These are phyloP conservation scores for Emericellopsis atlantica DNA, from an alignment of 2,329 filamentous ascomycete genomes.

Conservation along the genomic window DNA sequence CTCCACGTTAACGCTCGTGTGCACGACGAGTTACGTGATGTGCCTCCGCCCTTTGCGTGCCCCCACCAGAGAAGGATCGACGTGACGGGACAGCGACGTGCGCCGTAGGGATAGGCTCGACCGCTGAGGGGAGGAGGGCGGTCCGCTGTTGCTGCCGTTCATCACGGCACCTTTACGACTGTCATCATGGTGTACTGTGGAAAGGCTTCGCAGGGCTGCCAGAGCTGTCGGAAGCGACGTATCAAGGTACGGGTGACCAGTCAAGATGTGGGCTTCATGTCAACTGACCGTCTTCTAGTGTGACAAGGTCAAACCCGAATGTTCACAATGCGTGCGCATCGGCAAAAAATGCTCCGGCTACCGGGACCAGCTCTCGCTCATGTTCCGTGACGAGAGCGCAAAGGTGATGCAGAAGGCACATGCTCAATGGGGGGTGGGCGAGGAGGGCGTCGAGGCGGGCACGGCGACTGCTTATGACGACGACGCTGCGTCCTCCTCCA, in stretches of 20 bases:
- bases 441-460: slow-evolving; percentile 4
- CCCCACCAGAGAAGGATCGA: no score
- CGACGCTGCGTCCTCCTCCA: slow-evolving; percentile 12
- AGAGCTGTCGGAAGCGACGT: slow-evolving; percentile 38
- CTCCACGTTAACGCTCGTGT: no score
- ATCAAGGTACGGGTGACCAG: slow-evolving; percentile 30
- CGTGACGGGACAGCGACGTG: no score
- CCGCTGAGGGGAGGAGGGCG: no score
- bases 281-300: slow-evolving; percentile 26
- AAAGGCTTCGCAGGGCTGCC: slow-evolving; percentile 42
- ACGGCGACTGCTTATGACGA: background rate
- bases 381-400: slow-evolving; percentile 55
- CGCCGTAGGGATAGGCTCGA: no score
- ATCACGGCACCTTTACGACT: background rate
- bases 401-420: slow-evolving; percentile 48
- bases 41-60: no score
- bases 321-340: slow-evolving; percentile 48
- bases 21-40: no score
- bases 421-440: slow-evolving; percentile 30
- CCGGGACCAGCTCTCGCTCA: slow-evolving; percentile 48
- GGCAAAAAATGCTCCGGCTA: slow-evolving; percentile 51
- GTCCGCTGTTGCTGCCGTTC: no score
- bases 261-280: no score
- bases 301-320: slow-evolving; percentile 46
- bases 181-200: slow-evolving; percentile 40